Conservation (phyloP, 1,284 basidiomycete species). For the Grifola frondosa region DNA sequence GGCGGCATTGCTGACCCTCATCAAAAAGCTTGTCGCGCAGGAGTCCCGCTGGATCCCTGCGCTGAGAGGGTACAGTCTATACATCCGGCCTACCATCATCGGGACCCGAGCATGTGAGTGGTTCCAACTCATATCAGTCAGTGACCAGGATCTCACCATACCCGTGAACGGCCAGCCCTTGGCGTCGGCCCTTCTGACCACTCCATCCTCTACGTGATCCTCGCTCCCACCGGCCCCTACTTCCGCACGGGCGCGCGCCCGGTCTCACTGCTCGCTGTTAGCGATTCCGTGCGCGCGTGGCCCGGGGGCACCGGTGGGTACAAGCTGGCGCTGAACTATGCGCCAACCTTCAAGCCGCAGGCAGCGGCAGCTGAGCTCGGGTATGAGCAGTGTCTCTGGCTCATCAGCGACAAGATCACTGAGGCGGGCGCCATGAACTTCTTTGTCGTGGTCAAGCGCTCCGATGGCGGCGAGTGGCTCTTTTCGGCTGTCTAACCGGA, state of each 20-base stretch:
- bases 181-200: constrained; percentile 70
- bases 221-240: constrained; percentile 70
- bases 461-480: constrained; percentile 43
- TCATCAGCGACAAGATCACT: constrained; percentile 39
- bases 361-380: constrained; percentile 62
- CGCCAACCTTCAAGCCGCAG: constrained; percentile 69
- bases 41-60: constrained; percentile 80
- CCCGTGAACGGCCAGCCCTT: constrained; percentile 62
- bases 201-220: constrained; percentile 71
- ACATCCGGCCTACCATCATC: constrained; percentile 84
- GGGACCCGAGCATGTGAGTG: constrained; percentile 75
- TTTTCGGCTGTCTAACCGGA: background rate
- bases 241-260: constrained; percentile 64
- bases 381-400: constrained; percentile 72
- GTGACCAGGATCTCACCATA: too few species aligned
- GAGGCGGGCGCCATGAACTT: constrained; percentile 67
- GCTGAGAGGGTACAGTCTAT: constrained; percentile 71
- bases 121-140: constrained; percentile 34
- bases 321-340: constrained; percentile 73
- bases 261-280: constrained; percentile 70
- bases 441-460: constrained; percentile 49
- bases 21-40: constrained; percentile 65
- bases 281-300: constrained; percentile 75
- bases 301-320: constrained; percentile 75
- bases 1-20: constrained; percentile 61